Base-by-base conservation (phyloP, 2,329 filamentous ascomycete species). In the Amauroascus niger region DNA sequence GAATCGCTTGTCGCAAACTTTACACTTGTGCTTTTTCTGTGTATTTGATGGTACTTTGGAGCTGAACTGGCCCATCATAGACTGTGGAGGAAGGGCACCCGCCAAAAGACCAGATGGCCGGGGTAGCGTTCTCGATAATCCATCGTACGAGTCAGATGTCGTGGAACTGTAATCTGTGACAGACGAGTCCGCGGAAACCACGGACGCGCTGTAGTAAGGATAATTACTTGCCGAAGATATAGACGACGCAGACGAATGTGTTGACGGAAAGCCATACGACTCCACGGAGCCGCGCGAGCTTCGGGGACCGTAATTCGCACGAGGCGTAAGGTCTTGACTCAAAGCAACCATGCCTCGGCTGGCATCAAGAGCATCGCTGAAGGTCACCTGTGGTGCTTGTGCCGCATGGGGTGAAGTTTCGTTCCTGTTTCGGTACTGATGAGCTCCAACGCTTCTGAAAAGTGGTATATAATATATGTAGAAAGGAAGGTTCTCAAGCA, bases 21-120 rank as follows among this genome's bases (percentile, higher is more conserved):
- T 96, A 80, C 91, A 97, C 77, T 96, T 96, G 76, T 97, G 93
- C 78, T 97, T 97, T 82, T 97, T 97, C 68, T 96, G 89, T 8
- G 91, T 93, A 73, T 88, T 95, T 16, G 88, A 90, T 0, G 89
- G 90, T 50, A 96, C 84, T 73, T 96, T 96, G 59, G 91, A 96
- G 72, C 88, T 96, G 74, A 97, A 97, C 64, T 95, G 90, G 50
- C 88, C 83, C 93, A 98, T 98, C 89, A 98, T 96, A 0, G 90
- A 94, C 67, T 94, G 87, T 1, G 89, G 88, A 1, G 88, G 88
- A 30, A 83, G 78, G 55, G 78, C 82, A 41, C 74, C 74, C 24
- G 76, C 76, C 54, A 84, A 66, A 13, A 86, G 73, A 35, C 80
- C 83, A 24, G 83, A 82, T 0, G 89, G 88, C 51, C 88, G 79